phyloP scores from a whole-genome alignment of 2,329 filamentous ascomycete species.

The Cladosporium halotolerans region DNA sequence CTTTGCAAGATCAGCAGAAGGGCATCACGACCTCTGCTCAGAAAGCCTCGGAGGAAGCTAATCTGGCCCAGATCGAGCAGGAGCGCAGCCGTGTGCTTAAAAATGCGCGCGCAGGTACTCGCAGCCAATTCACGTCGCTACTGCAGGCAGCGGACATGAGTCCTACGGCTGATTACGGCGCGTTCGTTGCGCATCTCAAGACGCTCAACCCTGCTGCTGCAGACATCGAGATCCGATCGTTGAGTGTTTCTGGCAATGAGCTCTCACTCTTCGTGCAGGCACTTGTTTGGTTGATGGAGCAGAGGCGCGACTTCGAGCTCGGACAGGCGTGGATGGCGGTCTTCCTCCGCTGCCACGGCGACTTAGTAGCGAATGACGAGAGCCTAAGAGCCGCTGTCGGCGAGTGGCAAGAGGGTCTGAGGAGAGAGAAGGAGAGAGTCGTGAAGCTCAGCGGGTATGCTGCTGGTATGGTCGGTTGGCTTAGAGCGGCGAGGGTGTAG shows the following conservation, averaged over 20 bases:
- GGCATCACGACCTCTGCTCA: constrained; percentile 13
- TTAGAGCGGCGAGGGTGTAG: constrained; percentile 19
- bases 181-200: constrained; percentile 73
- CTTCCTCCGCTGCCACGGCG: constrained; percentile 72
- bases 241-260: constrained; percentile 55
- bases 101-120: constrained; percentile 14
- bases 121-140: constrained; percentile 42
- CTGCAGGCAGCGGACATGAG: constrained; percentile 37
- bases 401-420: constrained; percentile 8
- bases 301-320: constrained; percentile 80
- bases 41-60: constrained; percentile 22
- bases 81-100: constrained; percentile 29
- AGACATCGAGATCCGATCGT: constrained; percentile 83
- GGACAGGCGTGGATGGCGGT: constrained; percentile 97
- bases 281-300: constrained; percentile 62
- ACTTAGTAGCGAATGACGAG: constrained; percentile 44
- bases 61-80: constrained; percentile 28
- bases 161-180: constrained; percentile 52
- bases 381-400: constrained; percentile 1
- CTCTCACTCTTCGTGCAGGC: constrained; percentile 74
- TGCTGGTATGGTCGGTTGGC: constrained; percentile 16
- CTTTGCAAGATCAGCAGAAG: constrained; percentile 41
- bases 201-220: constrained; percentile 75
- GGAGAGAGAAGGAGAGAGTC: constrained; percentile 8
- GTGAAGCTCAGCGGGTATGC: constrained; percentile 10